phyloP scores from a whole-genome alignment of 2,329 filamentous ascomycete genomes.

The Fulvia fulva region DNA sequence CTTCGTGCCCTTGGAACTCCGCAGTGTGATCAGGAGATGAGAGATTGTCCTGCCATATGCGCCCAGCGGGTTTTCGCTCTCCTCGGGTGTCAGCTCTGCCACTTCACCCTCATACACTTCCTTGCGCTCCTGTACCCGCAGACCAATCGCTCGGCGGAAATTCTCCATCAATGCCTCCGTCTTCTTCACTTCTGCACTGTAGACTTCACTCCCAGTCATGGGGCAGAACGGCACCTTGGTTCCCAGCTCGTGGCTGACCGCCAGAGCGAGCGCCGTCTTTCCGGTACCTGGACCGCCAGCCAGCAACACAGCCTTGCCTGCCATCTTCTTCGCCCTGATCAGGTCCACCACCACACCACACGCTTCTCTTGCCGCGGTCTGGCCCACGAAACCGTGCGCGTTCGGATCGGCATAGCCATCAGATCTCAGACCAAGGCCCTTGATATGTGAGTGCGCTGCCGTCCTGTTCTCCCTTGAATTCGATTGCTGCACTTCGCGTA shows the following conservation, averaged over 20 bases:
- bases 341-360: conserved; percentile 94
- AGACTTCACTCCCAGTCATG: conserved; percentile 96
- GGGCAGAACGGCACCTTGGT: conserved; percentile 98
- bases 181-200: conserved; percentile 98
- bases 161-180: conserved; percentile 99
- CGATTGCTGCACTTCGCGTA: conserved; percentile 33
- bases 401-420: conserved; percentile 83
- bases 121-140: conserved; percentile 97
- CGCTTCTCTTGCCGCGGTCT: conserved; percentile 85
- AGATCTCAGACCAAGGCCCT: conserved; percentile 78
- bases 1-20: conserved; percentile 95
- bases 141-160: conserved; percentile 90
- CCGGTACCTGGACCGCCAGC: conserved; percentile 94
- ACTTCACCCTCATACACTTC: conserved; percentile 99
- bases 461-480: conserved; percentile 80
- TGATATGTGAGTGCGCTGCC: conserved; percentile 96
- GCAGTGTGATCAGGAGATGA: conserved; percentile 87
- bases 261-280: conserved; percentile 93
- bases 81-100: conserved; percentile 93
- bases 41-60: conserved; percentile 97
- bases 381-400: conserved; percentile 82
- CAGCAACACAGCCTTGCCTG: conserved; percentile 85
- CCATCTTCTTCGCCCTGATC: conserved; percentile 96
- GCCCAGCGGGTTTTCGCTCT: conserved; percentile 94
- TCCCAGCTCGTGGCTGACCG: conserved; percentile 93